Percentiles rank a stretch among this genome's conserved stretches.
These are phyloP conservation scores for Epichloe sibirici DNA, from an alignment of 2,329 filamentous ascomycete species.

Conservation along the genomic window DNA sequence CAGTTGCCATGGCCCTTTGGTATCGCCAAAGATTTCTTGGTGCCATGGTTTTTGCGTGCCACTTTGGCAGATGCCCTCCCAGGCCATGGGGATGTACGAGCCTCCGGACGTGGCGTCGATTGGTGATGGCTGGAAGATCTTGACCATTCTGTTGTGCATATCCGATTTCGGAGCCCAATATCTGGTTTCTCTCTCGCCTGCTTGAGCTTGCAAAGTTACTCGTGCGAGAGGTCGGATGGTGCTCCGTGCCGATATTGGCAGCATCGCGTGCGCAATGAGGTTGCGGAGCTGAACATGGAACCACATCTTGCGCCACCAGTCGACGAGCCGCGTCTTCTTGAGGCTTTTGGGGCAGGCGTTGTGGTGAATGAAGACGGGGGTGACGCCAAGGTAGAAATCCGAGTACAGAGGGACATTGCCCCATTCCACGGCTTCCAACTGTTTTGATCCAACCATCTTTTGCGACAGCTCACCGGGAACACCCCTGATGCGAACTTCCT, in stretches of 20 bases:
- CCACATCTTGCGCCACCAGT: constrained; percentile 27
- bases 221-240: constrained; percentile 12
- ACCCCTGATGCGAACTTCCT: constrained; percentile 14
- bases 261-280: constrained; percentile 16
- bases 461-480: constrained; percentile 16
- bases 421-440: constrained; percentile 14
- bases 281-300: constrained; percentile 20
- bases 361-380: constrained; percentile 25
- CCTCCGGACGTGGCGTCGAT: constrained; percentile 2
- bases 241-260: not conserved
- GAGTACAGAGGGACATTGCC: constrained; percentile 22
- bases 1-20: constrained; percentile 16
- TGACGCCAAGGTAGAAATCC: constrained; percentile 24
- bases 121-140: constrained; percentile 14
- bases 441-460: not conserved
- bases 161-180: constrained; percentile 15
- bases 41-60: constrained; percentile 17
- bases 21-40: constrained; percentile 22
- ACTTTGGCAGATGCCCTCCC: constrained; percentile 23
- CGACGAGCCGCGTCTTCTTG: constrained; percentile 18
- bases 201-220: not conserved
- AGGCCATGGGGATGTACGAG: constrained; percentile 15
- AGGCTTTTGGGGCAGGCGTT: constrained; percentile 22
- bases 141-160: constrained; percentile 8
- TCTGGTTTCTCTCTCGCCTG: constrained; percentile 6